A percentile compares a stretch with the other conserved stretches of the same genome.
Conservation (phyloP, 1,139 yeast genomes). For the Lipomyces yarrowii region DNA sequence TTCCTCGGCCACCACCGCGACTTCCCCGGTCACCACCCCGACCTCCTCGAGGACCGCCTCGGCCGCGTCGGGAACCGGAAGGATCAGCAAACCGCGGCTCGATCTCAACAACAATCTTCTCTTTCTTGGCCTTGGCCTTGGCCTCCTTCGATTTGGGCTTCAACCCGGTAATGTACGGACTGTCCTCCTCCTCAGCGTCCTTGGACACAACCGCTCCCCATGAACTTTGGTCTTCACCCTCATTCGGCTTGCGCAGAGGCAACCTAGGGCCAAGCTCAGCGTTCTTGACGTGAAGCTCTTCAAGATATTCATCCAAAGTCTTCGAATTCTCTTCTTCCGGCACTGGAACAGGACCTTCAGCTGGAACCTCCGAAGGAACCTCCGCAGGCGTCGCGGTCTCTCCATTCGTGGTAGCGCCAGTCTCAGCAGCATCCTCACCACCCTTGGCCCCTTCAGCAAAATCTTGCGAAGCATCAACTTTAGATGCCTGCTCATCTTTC, state of each 20-base stretch:
- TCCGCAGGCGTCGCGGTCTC: too few species aligned
- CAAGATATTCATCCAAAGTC: constrained; percentile 74
- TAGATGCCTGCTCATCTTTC: constrained; percentile 28
- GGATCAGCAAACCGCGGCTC: constrained; percentile 61
- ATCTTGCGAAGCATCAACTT: constrained; percentile 54
- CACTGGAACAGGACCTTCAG: constrained; percentile 17
- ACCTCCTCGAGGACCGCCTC: constrained; percentile 39
- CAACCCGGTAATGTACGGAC: constrained; percentile 54
- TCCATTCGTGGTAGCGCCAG: constrained; percentile 40
- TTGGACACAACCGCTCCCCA: constrained; percentile 43
- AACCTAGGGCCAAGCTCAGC: constrained; percentile 49
- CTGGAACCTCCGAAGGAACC: constrained; percentile 6
- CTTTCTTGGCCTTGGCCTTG: constrained; percentile 59
- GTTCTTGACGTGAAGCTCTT: constrained; percentile 55
- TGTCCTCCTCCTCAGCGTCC: constrained; percentile 45
- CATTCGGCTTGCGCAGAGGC: constrained; percentile 58
- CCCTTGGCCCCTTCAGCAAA: constrained; percentile 61
- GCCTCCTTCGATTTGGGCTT: constrained; percentile 48
- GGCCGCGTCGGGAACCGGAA: constrained; percentile 34
- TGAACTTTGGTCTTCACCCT: constrained; percentile 57
- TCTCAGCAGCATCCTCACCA: constrained; percentile 67
- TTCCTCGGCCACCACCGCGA: constrained; percentile 37
- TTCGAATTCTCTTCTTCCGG: constrained; percentile 46
- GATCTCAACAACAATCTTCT: constrained; percentile 65
- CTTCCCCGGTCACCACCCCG: constrained; percentile 40